Evolutionary conservation across 192 early-diverging fungal genomes (phyloP).

Genomic region (Rhizophagus sp.): DNA sequence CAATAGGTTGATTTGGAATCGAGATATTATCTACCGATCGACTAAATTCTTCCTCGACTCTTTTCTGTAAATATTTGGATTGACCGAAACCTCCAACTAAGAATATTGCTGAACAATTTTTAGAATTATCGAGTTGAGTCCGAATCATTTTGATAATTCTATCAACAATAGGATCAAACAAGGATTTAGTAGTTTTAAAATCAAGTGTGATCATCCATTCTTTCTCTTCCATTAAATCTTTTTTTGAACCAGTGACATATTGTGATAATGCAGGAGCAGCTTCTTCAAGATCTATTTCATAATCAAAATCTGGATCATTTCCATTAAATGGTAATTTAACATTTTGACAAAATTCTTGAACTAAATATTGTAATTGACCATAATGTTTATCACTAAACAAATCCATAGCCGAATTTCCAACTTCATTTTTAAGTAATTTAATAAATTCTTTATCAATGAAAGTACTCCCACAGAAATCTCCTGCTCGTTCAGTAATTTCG

Average conservation of each 20-base stretch:
- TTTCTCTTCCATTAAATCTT: conserved; percentile 42
- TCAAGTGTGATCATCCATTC: conserved; percentile 41
- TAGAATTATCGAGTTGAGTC: conserved; percentile 47
- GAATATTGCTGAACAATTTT: conserved; percentile 49
- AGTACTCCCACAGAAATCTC: not conserved
- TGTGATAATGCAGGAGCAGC: not conserved
- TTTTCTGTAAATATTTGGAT: conserved; percentile 50
- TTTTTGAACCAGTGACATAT: not conserved
- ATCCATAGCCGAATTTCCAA: not conserved
- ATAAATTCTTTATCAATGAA: conserved; percentile 17
- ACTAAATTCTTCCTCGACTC: conserved; percentile 49
- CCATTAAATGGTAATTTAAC: conserved; percentile 1
- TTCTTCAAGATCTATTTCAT: not conserved
- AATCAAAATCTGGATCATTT: not conserved
- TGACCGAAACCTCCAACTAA: conserved; percentile 58
- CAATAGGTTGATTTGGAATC: conserved; percentile 48
- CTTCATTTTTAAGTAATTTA: not conserved
- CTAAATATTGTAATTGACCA: conserved; percentile 18
- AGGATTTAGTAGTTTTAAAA: conserved; percentile 45
- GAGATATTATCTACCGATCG: conserved; percentile 42
- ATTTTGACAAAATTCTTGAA: not conserved
- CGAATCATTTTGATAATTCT: conserved; percentile 56
- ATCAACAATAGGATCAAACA: conserved; percentile 58
- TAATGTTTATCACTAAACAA: not conserved
- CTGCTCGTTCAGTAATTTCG: not conserved